A percentile compares a stretch with the other conserved stretches of the same genome.
Conservation (phyloP, 176 grass and related monocot species). For the Lolium rigidum region DNA sequence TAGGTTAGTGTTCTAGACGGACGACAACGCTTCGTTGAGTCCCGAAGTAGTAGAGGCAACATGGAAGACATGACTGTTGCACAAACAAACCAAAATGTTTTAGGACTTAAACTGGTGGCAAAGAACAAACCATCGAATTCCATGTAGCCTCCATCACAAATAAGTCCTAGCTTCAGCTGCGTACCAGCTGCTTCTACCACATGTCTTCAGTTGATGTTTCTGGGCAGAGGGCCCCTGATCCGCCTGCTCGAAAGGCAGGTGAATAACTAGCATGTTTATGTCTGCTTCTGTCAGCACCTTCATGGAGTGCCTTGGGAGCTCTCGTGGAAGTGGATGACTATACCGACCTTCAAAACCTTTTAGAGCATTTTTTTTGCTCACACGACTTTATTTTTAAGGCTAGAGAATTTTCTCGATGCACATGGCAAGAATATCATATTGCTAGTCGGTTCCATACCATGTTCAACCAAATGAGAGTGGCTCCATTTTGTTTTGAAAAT, state of each 20-base stretch:
- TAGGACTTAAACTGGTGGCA: too few relatives aligned
- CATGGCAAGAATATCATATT: not conserved
- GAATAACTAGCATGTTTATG: not conserved
- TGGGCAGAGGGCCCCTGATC: not conserved
- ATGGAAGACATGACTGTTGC: too few relatives aligned
- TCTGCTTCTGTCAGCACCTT: not conserved
- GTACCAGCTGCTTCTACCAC: too few relatives aligned
- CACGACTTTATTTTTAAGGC: not conserved
- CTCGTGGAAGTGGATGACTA: not conserved
- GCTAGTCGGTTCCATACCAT: not conserved
- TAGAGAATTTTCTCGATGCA: not conserved
- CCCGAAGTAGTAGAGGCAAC: too few relatives aligned
- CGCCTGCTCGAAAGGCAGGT: not conserved
- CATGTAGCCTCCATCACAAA: too few relatives aligned
- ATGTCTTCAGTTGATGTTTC: too few relatives aligned
- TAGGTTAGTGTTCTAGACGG: too few relatives aligned
- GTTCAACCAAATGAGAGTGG: not conserved
- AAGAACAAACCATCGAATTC: too few relatives aligned
- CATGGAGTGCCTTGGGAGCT: not conserved
- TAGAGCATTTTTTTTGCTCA: not conserved
- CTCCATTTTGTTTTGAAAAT: not conserved
- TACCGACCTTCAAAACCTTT: not conserved
- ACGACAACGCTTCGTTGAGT: too few relatives aligned
- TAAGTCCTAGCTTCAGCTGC: too few relatives aligned
- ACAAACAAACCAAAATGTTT: too few relatives aligned